Base-by-base conservation (phyloP, 2,329 filamentous ascomycete genomes). In the Trichoderma oligosporum region DNA sequence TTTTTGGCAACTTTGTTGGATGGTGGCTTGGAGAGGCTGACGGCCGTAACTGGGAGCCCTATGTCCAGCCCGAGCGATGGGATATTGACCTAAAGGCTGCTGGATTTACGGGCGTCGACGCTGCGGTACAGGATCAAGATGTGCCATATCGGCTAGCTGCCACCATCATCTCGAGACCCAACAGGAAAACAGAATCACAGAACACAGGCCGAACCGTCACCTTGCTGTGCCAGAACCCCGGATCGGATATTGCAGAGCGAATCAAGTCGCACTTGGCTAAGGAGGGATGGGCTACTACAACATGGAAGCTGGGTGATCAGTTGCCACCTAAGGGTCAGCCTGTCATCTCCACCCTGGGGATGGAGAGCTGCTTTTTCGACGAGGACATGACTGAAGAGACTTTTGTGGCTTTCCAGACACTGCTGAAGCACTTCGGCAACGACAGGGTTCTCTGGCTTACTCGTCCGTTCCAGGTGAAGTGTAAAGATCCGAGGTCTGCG, bases 21-120 rank as follows among this genome's bases (percentile, higher is more conserved):
- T 75, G 73, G 72, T 74, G 72, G 73, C 60, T 70, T 0, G 71
- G 71, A 2, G 60, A 56, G 4, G 61, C 63, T 1, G 68, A 72
- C 12, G 60, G 54, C 3, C 65, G 70, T 3, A 4, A 42, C 1
- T 56, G 63, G 1, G 63, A 65, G 47, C 70, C 71, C 2, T 67
- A 62, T n/a, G 56, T 71, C 9, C 38, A 59, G 0, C 31, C 58
- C 0, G 59, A 64, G 1, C 18, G 61, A 5, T 73, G 70, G 71
- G 58, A 66, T 1, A 4, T 22, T 1, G 65, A 70, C 6, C 58
- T 73, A 2, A 60, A 58, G 8, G 33, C 39, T 0, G 63, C 66
- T 1, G 68, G 68, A 0, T 72, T 71, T 46, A 38, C 45, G 2
- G 42, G 12, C 6, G 11, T 25, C 0, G 60, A 58, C 9, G 0